phyloP scores from a whole-genome alignment of 768 basidiomycete genomes.

The Gloeophyllum trabeum region DNA sequence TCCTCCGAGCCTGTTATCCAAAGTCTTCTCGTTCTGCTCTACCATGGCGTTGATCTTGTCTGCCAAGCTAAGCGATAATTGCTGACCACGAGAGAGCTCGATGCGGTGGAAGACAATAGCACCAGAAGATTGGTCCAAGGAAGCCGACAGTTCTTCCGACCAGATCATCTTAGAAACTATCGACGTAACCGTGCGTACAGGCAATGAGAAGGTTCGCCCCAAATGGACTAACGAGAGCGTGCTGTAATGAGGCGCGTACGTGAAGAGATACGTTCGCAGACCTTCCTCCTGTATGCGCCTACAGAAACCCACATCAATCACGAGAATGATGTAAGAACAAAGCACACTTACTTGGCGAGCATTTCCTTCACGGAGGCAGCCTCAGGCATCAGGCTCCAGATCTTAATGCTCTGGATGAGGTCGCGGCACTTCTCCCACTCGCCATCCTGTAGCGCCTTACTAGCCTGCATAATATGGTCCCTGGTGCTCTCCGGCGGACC shows the following conservation, averaged over 20 bases:
- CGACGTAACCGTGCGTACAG: constrained; percentile 73
- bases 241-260: constrained; percentile 90
- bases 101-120: constrained; percentile 92
- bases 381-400: constrained; percentile 96
- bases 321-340: constrained; percentile 1
- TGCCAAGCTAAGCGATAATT: constrained; percentile 80
- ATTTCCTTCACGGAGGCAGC: constrained; percentile 82
- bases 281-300: constrained; percentile 99
- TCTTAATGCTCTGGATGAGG: constrained; percentile 91
- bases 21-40: constrained; percentile 84
- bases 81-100: constrained; percentile 80
- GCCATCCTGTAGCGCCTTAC: constrained; percentile 90
- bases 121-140: constrained; percentile 81
- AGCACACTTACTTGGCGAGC: constrained; percentile 66
- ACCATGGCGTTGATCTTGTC: constrained; percentile 81
- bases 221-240: constrained; percentile 84
- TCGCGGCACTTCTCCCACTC: constrained; percentile 97
- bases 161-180: constrained; percentile 98
- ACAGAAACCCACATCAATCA: constrained; percentile 6
- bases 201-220: constrained; percentile 78
- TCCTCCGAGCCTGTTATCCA: constrained; percentile 77
- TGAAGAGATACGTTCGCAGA: constrained; percentile 92
- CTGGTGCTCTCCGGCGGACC: constrained; percentile 98
- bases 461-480: constrained; percentile 99
- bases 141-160: constrained; percentile 90